These are phyloP conservation scores for Ganoderma lucidum DNA, from an alignment of 1,284 basidiomycete species.

Conservation along the genomic window DNA sequence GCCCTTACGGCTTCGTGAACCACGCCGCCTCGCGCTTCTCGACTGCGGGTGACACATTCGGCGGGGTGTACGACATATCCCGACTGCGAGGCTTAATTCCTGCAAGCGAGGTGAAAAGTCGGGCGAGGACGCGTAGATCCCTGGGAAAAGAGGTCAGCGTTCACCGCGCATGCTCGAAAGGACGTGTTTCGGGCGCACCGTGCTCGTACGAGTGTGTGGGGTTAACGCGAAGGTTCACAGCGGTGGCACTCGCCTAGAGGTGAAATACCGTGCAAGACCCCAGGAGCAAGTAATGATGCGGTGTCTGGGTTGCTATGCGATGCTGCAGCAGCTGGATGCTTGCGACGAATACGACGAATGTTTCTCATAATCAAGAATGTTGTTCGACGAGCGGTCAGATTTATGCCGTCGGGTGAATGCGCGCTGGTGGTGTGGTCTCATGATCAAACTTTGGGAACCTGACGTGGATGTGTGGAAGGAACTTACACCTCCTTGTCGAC, in stretches of 20 bases:
- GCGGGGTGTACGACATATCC: constrained; percentile 2
- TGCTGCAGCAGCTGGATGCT: background rate
- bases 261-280: background rate
- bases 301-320: constrained; percentile 8
- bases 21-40: constrained; percentile 1
- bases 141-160: background rate
- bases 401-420: background rate
- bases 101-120: background rate
- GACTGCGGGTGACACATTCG: background rate
- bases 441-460: background rate
- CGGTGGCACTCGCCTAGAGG: background rate
- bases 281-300: background rate
- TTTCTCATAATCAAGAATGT: constrained; percentile 4
- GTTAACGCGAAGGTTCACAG: constrained; percentile 6
- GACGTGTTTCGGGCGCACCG: background rate
- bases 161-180: constrained; percentile 2
- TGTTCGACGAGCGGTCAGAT: background rate
- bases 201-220: constrained; percentile 5
- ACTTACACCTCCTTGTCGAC: background rate
- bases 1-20: background rate
- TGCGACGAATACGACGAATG: background rate
- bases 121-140: background rate
- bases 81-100: background rate
- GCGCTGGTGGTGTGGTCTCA: background rate
- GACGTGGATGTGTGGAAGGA: background rate